Evolutionary conservation across 1,139 yeast species (phyloP), one percentile per base, ranked within the genome.

Genomic region (Nakaseomyces nivariensis): DNA sequence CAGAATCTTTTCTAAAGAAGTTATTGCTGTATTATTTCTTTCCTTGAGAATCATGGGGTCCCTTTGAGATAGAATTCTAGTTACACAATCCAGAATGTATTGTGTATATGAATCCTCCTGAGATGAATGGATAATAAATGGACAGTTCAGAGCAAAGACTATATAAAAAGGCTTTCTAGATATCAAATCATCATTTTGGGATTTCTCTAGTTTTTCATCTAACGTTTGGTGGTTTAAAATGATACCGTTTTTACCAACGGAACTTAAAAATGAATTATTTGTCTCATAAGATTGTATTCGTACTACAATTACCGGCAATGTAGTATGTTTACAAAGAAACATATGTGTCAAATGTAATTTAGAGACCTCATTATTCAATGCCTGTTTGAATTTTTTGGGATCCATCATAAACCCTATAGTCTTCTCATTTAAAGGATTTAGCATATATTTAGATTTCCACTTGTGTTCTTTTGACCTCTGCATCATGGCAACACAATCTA

Each of bases 281-380:
- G 77, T 64, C 56, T 85, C 92, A 61, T 81, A 85, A 37, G 84
- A 73, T 58, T 85, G 95, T 25, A 85, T 71, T 45, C 95, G 67
- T 4, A 84, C 71, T 22, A 86, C 66, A 1, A 80, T 67, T 51
- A 84, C 59, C 1, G 89, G 87, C 44, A 77, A 70, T 13, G 68
- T 67, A 1, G 89, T 86, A 64, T 82, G 88, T 48, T 78, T 71
- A 47, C 85, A 80, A n/a, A 82, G 77, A 59, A 82, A 82, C 26
- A 82, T 72, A 62, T 83, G 84, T 6, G 79, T 73, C 58, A 77
- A 63, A 61, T 75, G 81, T 9, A 80, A 61, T 48, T 73, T 66
- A 48, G 76, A 69, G 45, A 85, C 65, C 32, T 77, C 77, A 10
- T 60, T 54, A 3, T 79, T 72, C 37, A 85, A 66, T 22, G 67